Base-by-base conservation (phyloP, 176 grass and related monocot genomes). In the Luzula sylvatica region DNA sequence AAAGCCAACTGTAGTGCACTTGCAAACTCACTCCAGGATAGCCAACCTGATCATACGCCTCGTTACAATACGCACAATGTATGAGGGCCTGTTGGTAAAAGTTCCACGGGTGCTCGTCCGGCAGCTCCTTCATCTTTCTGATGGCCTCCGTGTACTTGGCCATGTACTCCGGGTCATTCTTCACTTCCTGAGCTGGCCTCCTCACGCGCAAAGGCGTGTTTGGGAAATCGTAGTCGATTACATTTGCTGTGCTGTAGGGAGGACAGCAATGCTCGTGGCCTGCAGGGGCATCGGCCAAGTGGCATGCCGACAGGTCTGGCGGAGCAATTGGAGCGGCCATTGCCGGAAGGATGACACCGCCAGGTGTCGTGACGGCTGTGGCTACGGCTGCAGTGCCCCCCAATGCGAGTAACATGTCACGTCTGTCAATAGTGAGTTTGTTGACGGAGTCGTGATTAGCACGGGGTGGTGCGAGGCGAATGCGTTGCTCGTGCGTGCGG, bases 61-160 rank as follows among this genome's bases (percentile, higher is more conserved):
- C 72, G 32, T 71, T 65, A 68, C 87, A 92, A 68, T 85, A 92
- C 8, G 76, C 76, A 57, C 87, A 92, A 49, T 92, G 87, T 11
- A 92, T 8, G 26, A 68, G 72, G 3, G 81, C 81, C 45, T 75
- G 73, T 66, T 85, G 81, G 30, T 58, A 58, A 76, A 78, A 81
- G 80, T 67, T 93, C 26, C 46, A 78, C 3, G 87, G 77, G 65
- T 92, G 53, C 6, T 5, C 3, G 0, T 0, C 0, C 0, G 53
- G 42, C 25, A 85, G 23, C 15, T 53, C 68, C 72, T 70, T 80
- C 86, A 84, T 84, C 44, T 73, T 38, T 38, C 20, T 48, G 1
- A 90, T 7, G 0, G 50, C 80, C 11, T 61, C 47, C 18, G 51
- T 61, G 68, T 69, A 83, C 68, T 80, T 84, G 23, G 45, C 72